A percentile compares a stretch with the other conserved stretches of the same genome.
Conservation (phyloP, 179 eudicot species). For the Beta lomatogona region DNA sequence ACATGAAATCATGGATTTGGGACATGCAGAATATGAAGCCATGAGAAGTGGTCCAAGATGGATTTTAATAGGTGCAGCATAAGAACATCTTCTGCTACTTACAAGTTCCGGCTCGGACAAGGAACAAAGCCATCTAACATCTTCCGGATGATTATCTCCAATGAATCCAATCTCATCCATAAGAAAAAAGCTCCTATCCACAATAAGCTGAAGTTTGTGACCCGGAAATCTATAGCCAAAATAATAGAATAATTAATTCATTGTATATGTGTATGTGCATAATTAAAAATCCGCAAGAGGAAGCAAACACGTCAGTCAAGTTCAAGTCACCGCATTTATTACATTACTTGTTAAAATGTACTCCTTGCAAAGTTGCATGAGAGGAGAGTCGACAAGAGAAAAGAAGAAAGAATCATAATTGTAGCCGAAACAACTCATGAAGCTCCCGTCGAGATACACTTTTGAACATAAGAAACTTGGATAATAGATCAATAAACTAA, state of each 20-base stretch:
- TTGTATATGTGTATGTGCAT: neutral
- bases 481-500: too few relatives aligned
- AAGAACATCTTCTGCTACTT: neutral
- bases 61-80: neutral
- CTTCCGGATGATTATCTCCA: slow-evolving; percentile 33
- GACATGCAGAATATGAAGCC: neutral
- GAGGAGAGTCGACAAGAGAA: too few relatives aligned
- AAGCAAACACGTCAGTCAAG: neutral
- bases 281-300: neutral
- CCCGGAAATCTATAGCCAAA: neutral
- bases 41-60: neutral
- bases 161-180: slow-evolving; percentile 22
- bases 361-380: too few relatives aligned
- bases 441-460: too few relatives aligned
- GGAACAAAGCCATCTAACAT: slow-evolving; percentile 35
- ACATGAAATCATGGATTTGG: neutral
- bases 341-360: too few relatives aligned
- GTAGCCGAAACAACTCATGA: too few relatives aligned
- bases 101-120: slow-evolving; percentile 34
- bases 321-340: neutral
- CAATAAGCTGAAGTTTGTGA: neutral
- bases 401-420: too few relatives aligned
- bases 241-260: neutral
- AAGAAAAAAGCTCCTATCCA: neutral
- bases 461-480: too few relatives aligned